Percentiles rank a stretch among this genome's conserved stretches.
phyloP scores from a whole-genome alignment of 345 rosid genomes.

The Lepidium africanum region DNA sequence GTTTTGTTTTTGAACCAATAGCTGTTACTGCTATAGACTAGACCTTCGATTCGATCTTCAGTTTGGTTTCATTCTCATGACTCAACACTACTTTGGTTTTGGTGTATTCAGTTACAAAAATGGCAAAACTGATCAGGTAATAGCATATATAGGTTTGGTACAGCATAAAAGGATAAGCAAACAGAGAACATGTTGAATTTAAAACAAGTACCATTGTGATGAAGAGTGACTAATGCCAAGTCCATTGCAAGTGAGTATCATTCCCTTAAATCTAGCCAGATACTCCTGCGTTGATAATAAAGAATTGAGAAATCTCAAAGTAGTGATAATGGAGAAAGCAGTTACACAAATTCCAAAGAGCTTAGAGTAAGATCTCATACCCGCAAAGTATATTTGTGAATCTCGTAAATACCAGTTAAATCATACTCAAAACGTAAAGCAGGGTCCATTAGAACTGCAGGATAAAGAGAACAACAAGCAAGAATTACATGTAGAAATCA shows the following conservation, averaged over 20 bases:
- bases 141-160: not conserved
- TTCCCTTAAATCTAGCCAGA: conserved; percentile 70
- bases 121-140: too few species aligned
- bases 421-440: conserved; percentile 60
- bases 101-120: not conserved
- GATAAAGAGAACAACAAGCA: not conserved
- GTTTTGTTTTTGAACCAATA: too few species aligned
- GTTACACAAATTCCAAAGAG: not conserved
- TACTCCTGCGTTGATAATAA: conserved; percentile 43
- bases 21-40: not conserved
- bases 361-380: conserved; percentile 28
- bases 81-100: too few species aligned
- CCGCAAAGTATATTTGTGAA: conserved; percentile 59
- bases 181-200: not conserved
- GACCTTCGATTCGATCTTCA: not conserved
- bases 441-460: conserved; percentile 62
- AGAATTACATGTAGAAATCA: not conserved
- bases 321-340: not conserved
- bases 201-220: conserved; percentile 36
- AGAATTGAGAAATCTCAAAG: not conserved
- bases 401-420: conserved; percentile 57
- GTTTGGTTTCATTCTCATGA: too few species aligned
- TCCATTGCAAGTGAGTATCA: conserved; percentile 77
- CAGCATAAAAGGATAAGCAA: not conserved
- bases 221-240: conserved; percentile 52